Evolutionary conservation across 116 monocot genomes (phyloP).

Genomic region (Papilionanthe hybrid): DNA sequence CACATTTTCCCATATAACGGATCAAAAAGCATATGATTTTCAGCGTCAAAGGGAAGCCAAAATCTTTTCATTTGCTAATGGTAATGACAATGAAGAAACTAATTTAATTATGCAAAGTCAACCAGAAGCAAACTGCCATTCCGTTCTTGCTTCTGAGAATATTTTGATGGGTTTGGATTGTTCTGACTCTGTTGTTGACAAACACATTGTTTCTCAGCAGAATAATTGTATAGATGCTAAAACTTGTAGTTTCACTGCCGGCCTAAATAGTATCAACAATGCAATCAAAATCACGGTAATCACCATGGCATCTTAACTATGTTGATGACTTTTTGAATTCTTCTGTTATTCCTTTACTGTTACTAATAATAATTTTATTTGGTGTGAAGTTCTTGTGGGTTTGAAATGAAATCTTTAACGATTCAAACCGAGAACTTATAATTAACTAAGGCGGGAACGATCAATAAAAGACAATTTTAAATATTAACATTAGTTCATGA

Average conservation of each 20-base stretch:
- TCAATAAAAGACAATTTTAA: too few relatives aligned
- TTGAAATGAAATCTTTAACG: neutral
- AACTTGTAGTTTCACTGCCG: neutral
- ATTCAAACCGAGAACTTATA: too few relatives aligned
- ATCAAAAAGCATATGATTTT: slow-evolving; percentile 5
- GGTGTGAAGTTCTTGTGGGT: neutral
- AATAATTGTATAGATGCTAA: slow-evolving; percentile 7
- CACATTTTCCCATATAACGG: neutral
- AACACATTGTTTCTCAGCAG: slow-evolving; percentile 21
- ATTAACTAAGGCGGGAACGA: too few relatives aligned
- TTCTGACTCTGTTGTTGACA: slow-evolving; percentile 23
- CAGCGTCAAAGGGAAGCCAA: slow-evolving; percentile 8
- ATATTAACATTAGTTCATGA: too few relatives aligned
- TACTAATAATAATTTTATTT: slow-evolving; percentile 2
- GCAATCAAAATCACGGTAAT: slow-evolving; percentile 21
- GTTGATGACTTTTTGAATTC: neutral
- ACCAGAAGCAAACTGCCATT: slow-evolving; percentile 4
- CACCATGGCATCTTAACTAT: neutral
- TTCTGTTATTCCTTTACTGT: slow-evolving; percentile 2
- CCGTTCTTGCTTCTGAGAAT: slow-evolving; percentile 2
- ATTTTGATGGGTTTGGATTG: slow-evolving; percentile 3
- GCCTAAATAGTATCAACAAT: slow-evolving; percentile 5
- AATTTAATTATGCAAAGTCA: neutral
- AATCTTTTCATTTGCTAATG: neutral
- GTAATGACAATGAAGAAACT: slow-evolving; percentile 5